Evolutionary conservation across 306 rosid species (phyloP).

Genomic region (Fragaria vesca): DNA sequence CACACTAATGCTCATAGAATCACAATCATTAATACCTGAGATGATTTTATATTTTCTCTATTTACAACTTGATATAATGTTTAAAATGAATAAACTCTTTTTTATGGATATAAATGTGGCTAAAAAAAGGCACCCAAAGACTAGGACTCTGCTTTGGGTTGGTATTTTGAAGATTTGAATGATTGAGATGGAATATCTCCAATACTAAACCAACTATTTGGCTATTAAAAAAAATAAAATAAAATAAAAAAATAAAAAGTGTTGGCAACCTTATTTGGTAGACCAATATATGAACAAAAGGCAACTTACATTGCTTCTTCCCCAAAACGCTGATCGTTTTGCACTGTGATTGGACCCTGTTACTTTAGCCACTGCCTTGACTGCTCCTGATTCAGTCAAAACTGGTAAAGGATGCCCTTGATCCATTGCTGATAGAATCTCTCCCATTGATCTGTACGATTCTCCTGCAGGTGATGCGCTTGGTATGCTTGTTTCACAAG

Average conservation of each 20-base stretch:
- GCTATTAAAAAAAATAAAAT: background rate
- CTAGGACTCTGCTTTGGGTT: background rate
- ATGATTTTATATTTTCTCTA: background rate
- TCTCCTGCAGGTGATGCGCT: constrained; percentile 61
- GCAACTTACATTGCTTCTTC: constrained; percentile 88
- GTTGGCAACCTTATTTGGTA: background rate
- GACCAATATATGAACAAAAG: constrained; percentile 10
- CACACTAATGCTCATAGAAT: constrained; percentile 2
- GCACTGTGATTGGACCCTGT: constrained; percentile 50
- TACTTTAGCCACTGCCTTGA: constrained; percentile 63
- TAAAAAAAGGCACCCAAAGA: background rate
- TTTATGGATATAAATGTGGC: background rate
- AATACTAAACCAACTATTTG: background rate
- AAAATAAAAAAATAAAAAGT: background rate
- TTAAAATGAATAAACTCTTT: background rate
- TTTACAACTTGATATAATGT: background rate
- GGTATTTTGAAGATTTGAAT: background rate
- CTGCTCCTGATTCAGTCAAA: constrained; percentile 58
- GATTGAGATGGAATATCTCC: background rate
- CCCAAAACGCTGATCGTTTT: constrained; percentile 90
- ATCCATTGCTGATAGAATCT: constrained; percentile 83
- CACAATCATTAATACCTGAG: background rate
- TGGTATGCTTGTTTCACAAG: constrained; percentile 56
- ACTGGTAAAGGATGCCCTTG: constrained; percentile 50
- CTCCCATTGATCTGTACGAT: constrained; percentile 83